Evolutionary conservation across 345 rosid species (phyloP).

Genomic region (Pistacia vera): DNA sequence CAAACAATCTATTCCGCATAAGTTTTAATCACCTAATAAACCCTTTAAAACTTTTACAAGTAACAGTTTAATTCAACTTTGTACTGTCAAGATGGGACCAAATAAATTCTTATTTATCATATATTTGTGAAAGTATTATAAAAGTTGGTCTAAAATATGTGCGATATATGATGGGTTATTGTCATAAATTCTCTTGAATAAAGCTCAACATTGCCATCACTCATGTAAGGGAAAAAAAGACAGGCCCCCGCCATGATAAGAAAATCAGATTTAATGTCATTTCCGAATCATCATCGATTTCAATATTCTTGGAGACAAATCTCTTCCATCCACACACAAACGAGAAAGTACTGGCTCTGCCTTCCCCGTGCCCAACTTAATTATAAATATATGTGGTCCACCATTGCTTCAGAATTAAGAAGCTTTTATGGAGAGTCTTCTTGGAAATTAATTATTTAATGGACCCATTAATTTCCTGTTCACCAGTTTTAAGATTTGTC

Average conservation of each 20-base stretch:
- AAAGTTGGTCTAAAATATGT: neutral
- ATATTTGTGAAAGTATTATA: neutral
- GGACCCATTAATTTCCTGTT: neutral
- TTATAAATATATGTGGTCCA: neutral
- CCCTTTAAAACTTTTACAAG: too few species aligned
- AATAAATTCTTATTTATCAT: too few species aligned
- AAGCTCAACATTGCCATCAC: neutral
- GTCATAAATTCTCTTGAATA: neutral
- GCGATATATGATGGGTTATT: neutral
- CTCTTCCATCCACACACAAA: neutral
- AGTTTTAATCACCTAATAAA: too few species aligned
- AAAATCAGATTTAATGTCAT: slow-evolving; percentile 2
- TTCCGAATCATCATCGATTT: slow-evolving; percentile 5
- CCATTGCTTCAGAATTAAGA: neutral
- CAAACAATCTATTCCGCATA: too few species aligned
- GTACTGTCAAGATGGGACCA: too few species aligned
- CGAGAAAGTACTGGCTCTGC: slow-evolving; percentile 12
- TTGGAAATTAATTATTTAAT: too few species aligned
- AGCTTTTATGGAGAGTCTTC: neutral
- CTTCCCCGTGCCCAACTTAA: slow-evolving; percentile 11
- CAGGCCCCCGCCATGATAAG: neutral
- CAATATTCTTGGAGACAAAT: neutral
- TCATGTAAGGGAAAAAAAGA: neutral
- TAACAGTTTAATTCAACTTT: too few species aligned
- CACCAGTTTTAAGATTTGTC: neutral